These are phyloP conservation scores for Hypsizygus ulmarius DNA, from an alignment of 1,284 basidiomycete species.

Conservation along the genomic window DNA sequence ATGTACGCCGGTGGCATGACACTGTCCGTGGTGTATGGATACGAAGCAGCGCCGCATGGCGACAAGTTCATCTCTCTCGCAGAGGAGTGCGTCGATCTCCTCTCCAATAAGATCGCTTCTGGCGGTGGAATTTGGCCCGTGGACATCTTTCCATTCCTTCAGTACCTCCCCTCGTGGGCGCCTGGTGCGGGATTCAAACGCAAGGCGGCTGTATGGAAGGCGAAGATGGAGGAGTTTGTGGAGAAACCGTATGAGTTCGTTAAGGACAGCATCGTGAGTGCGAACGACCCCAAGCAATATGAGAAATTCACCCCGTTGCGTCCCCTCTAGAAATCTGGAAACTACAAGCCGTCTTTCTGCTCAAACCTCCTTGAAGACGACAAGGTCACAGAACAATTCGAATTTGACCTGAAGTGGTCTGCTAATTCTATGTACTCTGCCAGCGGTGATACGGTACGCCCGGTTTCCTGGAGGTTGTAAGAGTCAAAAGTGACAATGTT, in stretches of 20 bases:
- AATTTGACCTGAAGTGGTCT: slow-evolving; percentile 67
- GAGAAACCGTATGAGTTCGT: slow-evolving; percentile 61
- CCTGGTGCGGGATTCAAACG: slow-evolving; percentile 44
- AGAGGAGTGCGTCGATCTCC: slow-evolving; percentile 57
- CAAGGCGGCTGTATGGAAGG: slow-evolving; percentile 62
- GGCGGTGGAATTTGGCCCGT: slow-evolving; percentile 70
- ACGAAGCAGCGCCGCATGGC: slow-evolving; percentile 48
- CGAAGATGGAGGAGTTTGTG: slow-evolving; percentile 64
- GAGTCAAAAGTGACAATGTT: background rate
- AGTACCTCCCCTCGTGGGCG: slow-evolving; percentile 27
- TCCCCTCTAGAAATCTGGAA: slow-evolving; percentile 46
- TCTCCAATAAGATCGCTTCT: slow-evolving; percentile 60
- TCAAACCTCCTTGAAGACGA: slow-evolving; percentile 53
- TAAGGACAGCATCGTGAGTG: slow-evolving; percentile 52
- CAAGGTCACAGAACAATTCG: slow-evolving; percentile 38
- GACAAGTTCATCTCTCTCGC: slow-evolving; percentile 60
- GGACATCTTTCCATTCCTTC: slow-evolving; percentile 51
- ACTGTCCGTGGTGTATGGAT: slow-evolving; percentile 63
- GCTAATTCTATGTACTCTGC: slow-evolving; percentile 73
- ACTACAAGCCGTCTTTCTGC: slow-evolving; percentile 56
- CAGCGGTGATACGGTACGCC: slow-evolving; percentile 59
- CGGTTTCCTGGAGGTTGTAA: background rate
- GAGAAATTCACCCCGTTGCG: background rate
- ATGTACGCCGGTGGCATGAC: slow-evolving; percentile 62
- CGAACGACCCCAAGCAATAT: background rate